Base-by-base conservation (phyloP, 495 filamentous ascomycete species). In the Tuber indicum region DNA sequence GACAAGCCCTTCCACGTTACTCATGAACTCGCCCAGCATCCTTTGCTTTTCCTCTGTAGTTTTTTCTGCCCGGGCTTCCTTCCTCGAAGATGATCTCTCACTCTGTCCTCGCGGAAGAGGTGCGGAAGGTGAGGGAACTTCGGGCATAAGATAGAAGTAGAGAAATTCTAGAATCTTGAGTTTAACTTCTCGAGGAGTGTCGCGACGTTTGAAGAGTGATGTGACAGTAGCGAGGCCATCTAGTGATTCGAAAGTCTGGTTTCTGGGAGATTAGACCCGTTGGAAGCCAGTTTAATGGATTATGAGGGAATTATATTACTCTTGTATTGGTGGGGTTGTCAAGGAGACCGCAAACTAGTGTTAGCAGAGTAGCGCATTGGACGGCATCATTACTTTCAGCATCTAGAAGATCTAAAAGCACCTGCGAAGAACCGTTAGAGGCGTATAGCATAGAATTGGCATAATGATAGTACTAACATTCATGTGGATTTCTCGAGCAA, bases 61-160 rank as follows among this genome's bases (percentile, higher is more conserved):
- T 76, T 84, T 85, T 42, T 85, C 86, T 71, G 84, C 84, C 47
- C 81, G 83, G 73, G 82, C 77, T 69, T 84, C 77, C 81, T 81
- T 75, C 85, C 79, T 84, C 80, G 71, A 76, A 12, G 82, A 80
- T 86, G 84, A 75, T 83, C 81, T 78, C 85, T 86, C 83, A 84
- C 83, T 66, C 84, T 83, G 74, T 82, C 74, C 71, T 85, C 23
- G 84, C 17, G 81, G 75, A 62, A 77, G 69, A 62, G 78, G 79
- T 42, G 79, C 81, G 0, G 82, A 83, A 42, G 82, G 75, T 78
- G 89, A 88, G 0, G 87, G 87, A 75, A 88, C 90, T 85, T 98
- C 96, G 44, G 94, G 94, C 91, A 98, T 97, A 72, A 99, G 90
- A 84, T 98, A 99, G 85, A 98, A 98, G 85, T 98, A 97, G 8